A percentile compares a stretch with the other conserved stretches of the same genome.
Conservation (phyloP, 2,329 filamentous ascomycete genomes). For the Phaeosphaeriaceae sp. region DNA sequence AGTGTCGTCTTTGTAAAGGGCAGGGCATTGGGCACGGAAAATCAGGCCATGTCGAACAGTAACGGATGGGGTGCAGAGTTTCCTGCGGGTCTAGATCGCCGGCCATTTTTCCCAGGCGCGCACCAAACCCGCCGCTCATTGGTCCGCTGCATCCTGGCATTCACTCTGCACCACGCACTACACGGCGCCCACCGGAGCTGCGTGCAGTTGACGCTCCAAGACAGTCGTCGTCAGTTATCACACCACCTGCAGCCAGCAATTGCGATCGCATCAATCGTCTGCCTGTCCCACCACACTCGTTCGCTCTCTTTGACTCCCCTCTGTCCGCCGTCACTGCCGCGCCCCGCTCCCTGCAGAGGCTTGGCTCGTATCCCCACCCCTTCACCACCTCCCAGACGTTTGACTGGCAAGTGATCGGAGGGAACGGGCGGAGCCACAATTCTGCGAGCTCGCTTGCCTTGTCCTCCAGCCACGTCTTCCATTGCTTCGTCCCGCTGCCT, state of each 20-base stretch:
- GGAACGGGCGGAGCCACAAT: conserved; percentile 25
- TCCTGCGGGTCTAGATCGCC: background rate
- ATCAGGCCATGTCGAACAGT: conserved; percentile 1
- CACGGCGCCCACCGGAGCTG: conserved; percentile 1
- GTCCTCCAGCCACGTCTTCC: conserved; percentile 34
- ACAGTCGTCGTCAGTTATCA: background rate
- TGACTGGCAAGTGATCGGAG: conserved; percentile 2
- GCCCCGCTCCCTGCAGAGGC: conserved; percentile 8
- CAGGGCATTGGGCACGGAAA: background rate
- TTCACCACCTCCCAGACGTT: conserved; percentile 1
- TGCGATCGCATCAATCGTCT: background rate
- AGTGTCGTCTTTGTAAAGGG: background rate
- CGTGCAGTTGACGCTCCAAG: background rate
- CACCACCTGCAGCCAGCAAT: conserved; percentile 2
- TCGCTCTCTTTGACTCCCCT: conserved; percentile 3
- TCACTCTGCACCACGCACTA: conserved; percentile 1
- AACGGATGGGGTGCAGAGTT: background rate
- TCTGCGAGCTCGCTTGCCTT: conserved; percentile 29
- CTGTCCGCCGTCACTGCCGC: conserved; percentile 21
- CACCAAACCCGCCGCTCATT: background rate
- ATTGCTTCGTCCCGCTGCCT: conserved; percentile 22
- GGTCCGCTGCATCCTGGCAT: background rate
- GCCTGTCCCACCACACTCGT: conserved; percentile 3
- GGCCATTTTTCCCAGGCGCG: background rate
- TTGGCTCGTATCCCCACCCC: conserved; percentile 15